phyloP scores from a whole-genome alignment of 2,329 filamentous ascomycete genomes.

The Nannizziopsis arthrosporioides region DNA sequence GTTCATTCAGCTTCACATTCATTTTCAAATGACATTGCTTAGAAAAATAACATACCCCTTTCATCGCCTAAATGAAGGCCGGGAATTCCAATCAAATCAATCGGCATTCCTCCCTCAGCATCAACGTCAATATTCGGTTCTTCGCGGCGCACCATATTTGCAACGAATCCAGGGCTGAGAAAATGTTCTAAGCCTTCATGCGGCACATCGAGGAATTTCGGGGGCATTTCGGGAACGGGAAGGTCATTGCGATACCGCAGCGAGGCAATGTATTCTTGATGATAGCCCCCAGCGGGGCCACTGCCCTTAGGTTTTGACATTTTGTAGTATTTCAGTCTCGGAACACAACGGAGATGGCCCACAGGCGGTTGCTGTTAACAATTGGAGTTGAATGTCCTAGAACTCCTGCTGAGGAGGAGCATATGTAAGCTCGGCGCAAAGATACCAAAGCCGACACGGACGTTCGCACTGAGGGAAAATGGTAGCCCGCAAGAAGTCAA shows the following conservation, averaged over 20 bases:
- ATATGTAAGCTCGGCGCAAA: neutral
- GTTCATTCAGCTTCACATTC: neutral
- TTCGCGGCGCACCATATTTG: conserved; percentile 78
- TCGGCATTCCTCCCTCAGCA: conserved; percentile 93
- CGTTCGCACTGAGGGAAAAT: neutral
- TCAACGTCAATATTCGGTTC: conserved; percentile 93
- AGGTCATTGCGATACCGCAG: conserved; percentile 93
- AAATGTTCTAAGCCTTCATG: conserved; percentile 87
- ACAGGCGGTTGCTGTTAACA: neutral
- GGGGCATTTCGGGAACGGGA: conserved; percentile 83
- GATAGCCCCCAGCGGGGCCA: conserved; percentile 40
- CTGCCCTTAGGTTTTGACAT: conserved; percentile 34
- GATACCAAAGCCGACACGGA: neutral
- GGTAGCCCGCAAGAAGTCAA: too few relatives aligned
- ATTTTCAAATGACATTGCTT: neutral
- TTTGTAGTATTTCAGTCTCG: neutral
- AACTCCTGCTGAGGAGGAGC: neutral
- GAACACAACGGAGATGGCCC: neutral
- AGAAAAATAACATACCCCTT: conserved; percentile 51
- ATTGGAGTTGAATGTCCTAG: neutral
- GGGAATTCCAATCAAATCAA: conserved; percentile 88
- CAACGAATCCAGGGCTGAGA: conserved; percentile 80
- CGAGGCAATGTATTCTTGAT: conserved; percentile 95
- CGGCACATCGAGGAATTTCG: conserved; percentile 93
- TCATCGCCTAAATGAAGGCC: conserved; percentile 93